Evolutionary conservation across 768 basidiomycete genomes (phyloP), one percentile per base, ranked within the genome.

Genomic region (Collybiopsis luxurians): DNA sequence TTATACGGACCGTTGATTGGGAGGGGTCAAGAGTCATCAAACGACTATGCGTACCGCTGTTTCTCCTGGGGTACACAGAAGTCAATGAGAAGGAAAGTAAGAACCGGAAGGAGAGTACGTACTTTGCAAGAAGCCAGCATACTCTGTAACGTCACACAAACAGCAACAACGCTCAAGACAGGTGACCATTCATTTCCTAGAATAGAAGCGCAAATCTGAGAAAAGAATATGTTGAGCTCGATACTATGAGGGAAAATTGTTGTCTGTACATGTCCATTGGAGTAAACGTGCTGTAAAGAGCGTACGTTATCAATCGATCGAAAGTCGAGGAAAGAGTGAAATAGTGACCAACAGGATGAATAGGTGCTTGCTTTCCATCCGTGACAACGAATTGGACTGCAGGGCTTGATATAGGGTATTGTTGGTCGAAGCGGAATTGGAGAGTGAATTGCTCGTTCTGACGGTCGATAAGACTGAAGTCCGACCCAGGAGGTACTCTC

Each of bases 91-190:
- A 38, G 54, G n/a, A 38, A 27, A 44, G 9, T 34, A 28, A 36
- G 40, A 43, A 42, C 53, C 27, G 27, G 34, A 27, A 27, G 13
- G 15, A 42, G 15, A 44, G 31, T 45, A 57, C 61, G 45, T 60
- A 89, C 92, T 85, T 91, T 95, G 83, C 90, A 92, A 6, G 89
- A 92, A 23, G 91, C 93, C 56, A 95, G 79, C 93, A 95, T 95
- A 64, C 89, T 91, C 73, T 95, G 93, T 46, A 95, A 71, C 3
- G 92, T 94, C 17, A 93, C 82, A 64, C 90, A 93, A 42, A 94
- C 84, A 2, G 90, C 81, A 26, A 86, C 77, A 21, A 91, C 90
- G 59, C 87, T 91, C 60, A 93, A 72, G n/a, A 92, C 90, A 0
- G 91, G 92, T 10, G 89, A 84, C 85, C 85, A 86, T 46, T 83